Conservation (phyloP, 257 asterid species). For the Echium plantagineum region DNA sequence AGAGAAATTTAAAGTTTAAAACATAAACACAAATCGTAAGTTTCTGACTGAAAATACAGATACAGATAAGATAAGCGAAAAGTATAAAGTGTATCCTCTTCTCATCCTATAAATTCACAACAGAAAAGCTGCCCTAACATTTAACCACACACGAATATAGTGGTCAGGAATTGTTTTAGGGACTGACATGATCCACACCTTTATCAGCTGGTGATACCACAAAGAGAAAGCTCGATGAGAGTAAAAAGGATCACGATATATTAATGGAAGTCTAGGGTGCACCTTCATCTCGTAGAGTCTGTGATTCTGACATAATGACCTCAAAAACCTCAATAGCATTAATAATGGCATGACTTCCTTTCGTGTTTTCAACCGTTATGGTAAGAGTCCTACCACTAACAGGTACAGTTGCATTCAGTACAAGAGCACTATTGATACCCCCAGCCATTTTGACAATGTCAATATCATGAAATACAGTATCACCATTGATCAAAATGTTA, state of each 20-base stretch:
- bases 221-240: not conserved
- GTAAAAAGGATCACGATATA: too few relatives aligned
- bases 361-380: conserved; percentile 51
- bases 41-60: not conserved
- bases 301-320: conserved; percentile 69
- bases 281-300: conserved; percentile 81
- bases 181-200: not conserved
- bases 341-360: conserved; percentile 58
- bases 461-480: conserved; percentile 30
- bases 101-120: not conserved
- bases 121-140: not conserved
- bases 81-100: not conserved
- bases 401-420: conserved; percentile 57
- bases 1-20: too few relatives aligned
- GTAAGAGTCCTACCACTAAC: conserved; percentile 88
- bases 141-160: too few relatives aligned
- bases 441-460: conserved; percentile 67
- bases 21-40: not conserved
- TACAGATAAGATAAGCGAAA: too few relatives aligned
- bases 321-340: conserved; percentile 82
- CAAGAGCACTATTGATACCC: conserved; percentile 59
- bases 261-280: not conserved
- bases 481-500: conserved; percentile 67
- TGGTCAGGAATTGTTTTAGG: too few relatives aligned
- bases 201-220: not conserved